These are phyloP conservation scores for Zizania palustris DNA, from an alignment of 202 grass and related monocot species.

Conservation along the genomic window DNA sequence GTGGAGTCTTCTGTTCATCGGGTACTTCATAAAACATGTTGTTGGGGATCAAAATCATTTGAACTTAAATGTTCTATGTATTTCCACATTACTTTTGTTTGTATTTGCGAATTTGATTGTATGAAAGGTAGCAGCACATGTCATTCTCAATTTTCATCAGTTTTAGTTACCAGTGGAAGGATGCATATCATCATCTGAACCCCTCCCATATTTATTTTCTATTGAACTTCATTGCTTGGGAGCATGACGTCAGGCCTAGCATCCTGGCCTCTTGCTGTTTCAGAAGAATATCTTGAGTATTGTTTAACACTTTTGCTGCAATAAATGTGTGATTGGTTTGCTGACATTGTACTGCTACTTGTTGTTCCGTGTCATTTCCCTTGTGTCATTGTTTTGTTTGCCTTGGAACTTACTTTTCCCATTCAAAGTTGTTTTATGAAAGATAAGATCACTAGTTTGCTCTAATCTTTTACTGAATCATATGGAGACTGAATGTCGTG, in stretches of 20 bases:
- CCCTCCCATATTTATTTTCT: background rate
- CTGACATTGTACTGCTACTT: background rate
- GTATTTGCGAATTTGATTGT: background rate
- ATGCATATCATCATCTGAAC: background rate
- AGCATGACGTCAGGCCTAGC: background rate
- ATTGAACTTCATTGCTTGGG: background rate
- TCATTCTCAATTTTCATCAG: background rate
- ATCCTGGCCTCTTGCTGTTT: background rate
- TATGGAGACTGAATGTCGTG: background rate
- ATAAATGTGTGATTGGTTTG: constrained; percentile 28
- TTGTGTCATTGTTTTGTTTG: background rate
- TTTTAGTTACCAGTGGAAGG: background rate
- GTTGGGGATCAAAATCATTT: background rate
- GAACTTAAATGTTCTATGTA: background rate
- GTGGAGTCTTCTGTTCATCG: background rate
- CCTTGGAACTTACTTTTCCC: constrained; percentile 5
- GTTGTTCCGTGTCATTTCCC: background rate
- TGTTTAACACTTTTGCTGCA: background rate
- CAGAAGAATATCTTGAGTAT: background rate
- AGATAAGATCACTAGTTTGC: background rate
- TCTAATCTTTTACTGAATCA: background rate
- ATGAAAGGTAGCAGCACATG: background rate
- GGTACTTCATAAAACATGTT: background rate
- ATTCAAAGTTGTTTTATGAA: constrained; percentile 1
- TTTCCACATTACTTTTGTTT: background rate